Base-by-base conservation (phyloP, 2,329 filamentous ascomycete species). In the Didymella lethalis region DNA sequence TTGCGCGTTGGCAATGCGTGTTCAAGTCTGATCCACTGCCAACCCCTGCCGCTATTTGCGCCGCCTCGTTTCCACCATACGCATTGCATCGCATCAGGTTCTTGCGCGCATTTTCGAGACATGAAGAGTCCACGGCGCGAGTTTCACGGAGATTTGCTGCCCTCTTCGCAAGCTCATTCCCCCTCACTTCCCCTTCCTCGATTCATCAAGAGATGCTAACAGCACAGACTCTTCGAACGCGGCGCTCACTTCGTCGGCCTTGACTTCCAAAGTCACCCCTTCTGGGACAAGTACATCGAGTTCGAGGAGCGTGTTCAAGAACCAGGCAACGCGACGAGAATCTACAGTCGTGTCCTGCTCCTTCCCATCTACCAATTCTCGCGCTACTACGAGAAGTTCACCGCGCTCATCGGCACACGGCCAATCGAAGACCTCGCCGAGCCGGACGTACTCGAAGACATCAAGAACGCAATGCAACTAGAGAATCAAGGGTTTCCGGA, bases 261-360 rank as follows among this genome's bases (percentile, higher is more conserved):
- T 18, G 95, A 99, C 78, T 99, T 97, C 74, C 84, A 97, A 29
- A 90, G 93, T 2, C 93, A 97, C 75, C 93, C 93, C 1, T 97
- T 99, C 80, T 99, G 95, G 95, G 95, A 99, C 78, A 98, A 97
- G 79, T 99, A 97, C 73, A 87, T 99, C 64, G 95, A 98, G 75
- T 98, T 96, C 71, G 95, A 98, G 76, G 93, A 97, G 75, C 90
- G 93, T 1, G 84, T 94, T 62, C 67, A 72, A 45, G 69, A 73
- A 32, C 63, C 66, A 7, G 59, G 66, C 64, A 92, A 88, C 70
- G 91, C 97, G 54, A 96, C 96, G 68, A 87, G 86, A 40, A 92
- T 99, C 55, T 84, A 97, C 51, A 84, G 85, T 61, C 91, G 93
- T 53, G 85, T 97, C 55, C 90, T 97, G 53, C 86, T 91, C 71